Evolutionary conservation across 352 stramenopile species (phyloP), one percentile per base, ranked within the genome.

Genomic region (Phytophthora chlamydospora): DNA sequence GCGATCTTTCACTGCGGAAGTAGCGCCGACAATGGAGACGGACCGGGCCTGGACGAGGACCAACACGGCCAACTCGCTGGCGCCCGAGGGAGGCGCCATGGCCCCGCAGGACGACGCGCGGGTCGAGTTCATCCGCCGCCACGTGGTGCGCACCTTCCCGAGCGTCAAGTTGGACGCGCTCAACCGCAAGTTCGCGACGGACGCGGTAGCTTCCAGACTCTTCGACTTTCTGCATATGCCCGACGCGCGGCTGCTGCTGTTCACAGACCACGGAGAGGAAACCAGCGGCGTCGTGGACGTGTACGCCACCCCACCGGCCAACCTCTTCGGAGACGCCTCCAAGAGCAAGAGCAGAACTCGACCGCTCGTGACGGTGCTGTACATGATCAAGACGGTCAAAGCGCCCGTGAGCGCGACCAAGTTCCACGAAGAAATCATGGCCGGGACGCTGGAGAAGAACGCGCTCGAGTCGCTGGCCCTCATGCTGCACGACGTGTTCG

Each of bases 211-310:
- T 29, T 68, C 68, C 8, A 38, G 78, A 38, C 55, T 93, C 9
- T 93, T 93, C 57, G 83, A 90, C 40, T 93, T 93, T 48, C 58
- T 91, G 14, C 83, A 91, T 32, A 27, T 93, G 6, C 68, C 79
- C 0, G 78, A 89, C 52, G 62, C 78, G 35, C 68, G 81, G 12
- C 58, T 93, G 48, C 55, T 93, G 51, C 65, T 93, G 10, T 74
- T 93, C 48, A 89, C 81, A n/a, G 80, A 93, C 55, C 79, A 88
- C 29, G 83, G 81, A 11, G 80, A 77, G 32, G 77, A 88, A 38
- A 53, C 62, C 17, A 87, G 68, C 27, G 78, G 75, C 5, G 66
- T 57, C 12, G 52, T 90, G 29, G 78, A 87, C 51, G 78, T 90
- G 32, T 92, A 92, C 52, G 66, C 80, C 1, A 73, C 74, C n/a